Base-by-base conservation (phyloP, 1,284 basidiomycete genomes). In the Hemileia vastatrix region DNA sequence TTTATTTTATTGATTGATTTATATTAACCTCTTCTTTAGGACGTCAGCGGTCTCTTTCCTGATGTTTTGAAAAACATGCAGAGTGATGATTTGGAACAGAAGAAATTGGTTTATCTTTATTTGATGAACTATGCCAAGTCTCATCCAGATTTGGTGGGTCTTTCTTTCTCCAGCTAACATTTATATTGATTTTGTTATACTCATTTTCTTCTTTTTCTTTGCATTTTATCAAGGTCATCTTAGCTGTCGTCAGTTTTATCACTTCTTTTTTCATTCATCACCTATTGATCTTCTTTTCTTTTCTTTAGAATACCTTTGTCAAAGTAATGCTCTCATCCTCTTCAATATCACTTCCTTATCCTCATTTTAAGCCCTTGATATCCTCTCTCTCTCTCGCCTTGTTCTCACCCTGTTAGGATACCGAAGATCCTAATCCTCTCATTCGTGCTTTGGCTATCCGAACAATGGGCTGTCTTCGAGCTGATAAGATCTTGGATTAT, bases 31-130 rank as follows among this genome's bases (percentile, higher is more conserved):
- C 66, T 11, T 4, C 19, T 11, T 13, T 49, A 64, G 54, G 61
- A 60, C 24, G 55, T 52, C n/a, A 49, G 52, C 31, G 36, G 48
- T n/a, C 48, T 47, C 50, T 27, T 49, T 6, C 32, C 33, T 70
- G 91, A 96, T 77, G 94, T 98, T 23, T 85, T 99, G 75, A 97
- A 97, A 83, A 97, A 97, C 78, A 96, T 96, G 78, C 78, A 79
- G 77, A 79, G 77, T 44, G 78, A 79, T 53, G 78, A 79, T 63
- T 68, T 79, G 43, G 78, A 79, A 68, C 77, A 78, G 71, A 79
- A 79, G 71, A 79, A 79, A 94, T 89, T 90, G 88, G 88, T 91
- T 52, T 92, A 92, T 77, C 83, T 92, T 45, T 95, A 89, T 78
- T 83, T 95, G 62, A 85, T 93, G 72, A 93, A 90, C 78, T 95